Evolutionary conservation across 805 yeast species (phyloP).

Genomic region (Saccharomycopsis sp.): DNA sequence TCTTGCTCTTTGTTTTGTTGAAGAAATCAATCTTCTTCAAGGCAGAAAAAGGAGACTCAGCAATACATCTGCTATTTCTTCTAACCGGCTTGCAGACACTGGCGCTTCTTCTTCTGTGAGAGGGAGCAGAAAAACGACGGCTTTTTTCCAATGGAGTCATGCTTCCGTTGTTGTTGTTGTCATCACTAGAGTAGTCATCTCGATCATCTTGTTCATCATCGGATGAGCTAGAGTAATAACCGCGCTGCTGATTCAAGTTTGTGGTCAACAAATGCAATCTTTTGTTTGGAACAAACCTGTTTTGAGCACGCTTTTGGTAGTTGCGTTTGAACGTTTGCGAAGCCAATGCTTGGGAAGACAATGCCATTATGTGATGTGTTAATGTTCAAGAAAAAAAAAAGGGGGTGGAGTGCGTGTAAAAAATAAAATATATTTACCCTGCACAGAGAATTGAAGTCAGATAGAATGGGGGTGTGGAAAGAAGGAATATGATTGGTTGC

Average conservation of each 20-base stretch:
- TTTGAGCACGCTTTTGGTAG: constrained; percentile 7
- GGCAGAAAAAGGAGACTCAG: constrained; percentile 1
- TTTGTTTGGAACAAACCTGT: constrained; percentile 4
- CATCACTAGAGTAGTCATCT: neutral
- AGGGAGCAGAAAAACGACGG: constrained; percentile 14
- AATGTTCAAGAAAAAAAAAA: neutral
- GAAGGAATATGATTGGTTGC: constrained; percentile 6
- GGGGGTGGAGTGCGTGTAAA: neutral
- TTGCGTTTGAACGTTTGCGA: constrained; percentile 13
- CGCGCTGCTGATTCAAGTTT: constrained; percentile 8
- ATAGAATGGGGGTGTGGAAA: constrained; percentile 5
- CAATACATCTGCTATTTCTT: constrained; percentile 11
- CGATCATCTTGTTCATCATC: constrained; percentile 12
- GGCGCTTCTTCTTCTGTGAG: constrained; percentile 9
- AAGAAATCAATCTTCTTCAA: too few species aligned
- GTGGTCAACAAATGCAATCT: constrained; percentile 1
- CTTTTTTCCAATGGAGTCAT: too few species aligned
- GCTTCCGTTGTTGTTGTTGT: too few species aligned
- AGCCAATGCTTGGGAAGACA: constrained; percentile 16
- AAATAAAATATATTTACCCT: neutral
- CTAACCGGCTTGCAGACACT: constrained; percentile 14
- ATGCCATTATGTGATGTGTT: constrained; percentile 17
- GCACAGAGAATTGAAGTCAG: too few species aligned
- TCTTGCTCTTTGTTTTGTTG: too few species aligned
- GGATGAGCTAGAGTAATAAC: constrained; percentile 15